Evolutionary conservation across 768 basidiomycete genomes (phyloP).

Genomic region (Rhodosporidiobolus sp.): DNA sequence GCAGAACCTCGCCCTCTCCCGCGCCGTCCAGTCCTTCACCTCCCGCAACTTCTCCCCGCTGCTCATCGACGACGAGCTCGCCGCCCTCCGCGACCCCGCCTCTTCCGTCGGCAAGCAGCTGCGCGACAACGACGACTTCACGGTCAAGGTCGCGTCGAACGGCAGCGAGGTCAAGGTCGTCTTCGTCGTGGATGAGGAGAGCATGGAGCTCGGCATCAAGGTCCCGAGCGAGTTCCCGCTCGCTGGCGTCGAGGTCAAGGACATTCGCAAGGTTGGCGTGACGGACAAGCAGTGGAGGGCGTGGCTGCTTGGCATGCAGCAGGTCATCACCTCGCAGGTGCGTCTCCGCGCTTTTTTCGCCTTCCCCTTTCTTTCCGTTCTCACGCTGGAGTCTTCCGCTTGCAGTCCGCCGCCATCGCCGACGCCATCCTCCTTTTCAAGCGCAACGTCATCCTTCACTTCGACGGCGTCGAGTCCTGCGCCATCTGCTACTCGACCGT

Average conservation of each 20-base stretch:
- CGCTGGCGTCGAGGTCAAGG: constrained; percentile 79
- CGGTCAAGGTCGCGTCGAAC: constrained; percentile 68
- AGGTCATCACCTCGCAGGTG: constrained; percentile 82
- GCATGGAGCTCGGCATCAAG: constrained; percentile 79
- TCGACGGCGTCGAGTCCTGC: constrained; percentile 92
- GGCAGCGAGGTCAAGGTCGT: constrained; percentile 77
- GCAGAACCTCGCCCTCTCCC: constrained; percentile 83
- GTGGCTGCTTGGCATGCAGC: constrained; percentile 89
- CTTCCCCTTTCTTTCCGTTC: background rate
- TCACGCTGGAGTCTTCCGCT: background rate
- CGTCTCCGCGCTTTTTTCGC: constrained; percentile 41
- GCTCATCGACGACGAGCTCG: constrained; percentile 78
- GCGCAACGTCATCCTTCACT: constrained; percentile 86
- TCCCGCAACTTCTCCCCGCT: constrained; percentile 82
- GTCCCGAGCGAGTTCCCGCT: constrained; percentile 90
- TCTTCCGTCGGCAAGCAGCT: constrained; percentile 48
- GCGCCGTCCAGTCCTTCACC: constrained; percentile 71
- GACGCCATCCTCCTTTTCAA: constrained; percentile 88
- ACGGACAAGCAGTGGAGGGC: constrained; percentile 85
- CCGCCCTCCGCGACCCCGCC: constrained; percentile 56
- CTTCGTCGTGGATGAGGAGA: constrained; percentile 88
- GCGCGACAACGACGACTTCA: constrained; percentile 67
- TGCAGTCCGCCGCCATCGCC: constrained; percentile 79
- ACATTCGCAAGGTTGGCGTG: constrained; percentile 78
- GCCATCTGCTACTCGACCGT: constrained; percentile 84